These are phyloP conservation scores for Rutstroemia sp. DNA, from an alignment of 2,329 filamentous ascomycete species.

Conservation along the genomic window DNA sequence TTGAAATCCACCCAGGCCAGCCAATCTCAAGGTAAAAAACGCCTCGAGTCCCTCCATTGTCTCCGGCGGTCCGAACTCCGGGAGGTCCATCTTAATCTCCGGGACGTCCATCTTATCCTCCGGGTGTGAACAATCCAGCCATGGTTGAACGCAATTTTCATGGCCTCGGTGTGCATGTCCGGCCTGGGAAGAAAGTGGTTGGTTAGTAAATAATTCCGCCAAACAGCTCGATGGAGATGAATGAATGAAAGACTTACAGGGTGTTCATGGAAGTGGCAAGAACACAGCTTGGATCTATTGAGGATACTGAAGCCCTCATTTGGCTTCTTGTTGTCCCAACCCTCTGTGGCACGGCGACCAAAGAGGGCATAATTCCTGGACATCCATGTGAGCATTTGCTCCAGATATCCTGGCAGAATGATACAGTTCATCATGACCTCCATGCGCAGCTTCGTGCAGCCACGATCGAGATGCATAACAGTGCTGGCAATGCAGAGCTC, in stretches of 20 bases:
- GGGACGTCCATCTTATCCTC: background rate
- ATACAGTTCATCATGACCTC: conserved; percentile 12
- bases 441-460: conserved; percentile 11
- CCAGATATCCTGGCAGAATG: conserved; percentile 7
- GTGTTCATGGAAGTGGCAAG: conserved; percentile 14
- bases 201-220: too few relatives aligned
- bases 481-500: conserved; percentile 15
- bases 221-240: too few relatives aligned
- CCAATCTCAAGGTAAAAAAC: background rate
- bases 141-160: background rate
- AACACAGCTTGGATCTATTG: conserved; percentile 10
- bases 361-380: conserved; percentile 13
- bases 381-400: conserved; percentile 17
- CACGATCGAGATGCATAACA: conserved; percentile 15
- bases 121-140: background rate
- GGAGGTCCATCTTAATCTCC: background rate
- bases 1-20: background rate
- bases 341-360: conserved; percentile 7
- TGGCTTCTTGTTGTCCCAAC: background rate
- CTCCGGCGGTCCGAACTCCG: background rate
- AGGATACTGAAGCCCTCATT: conserved; percentile 11
- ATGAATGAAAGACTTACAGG: background rate
- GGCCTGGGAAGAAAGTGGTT: background rate
- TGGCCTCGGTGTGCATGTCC: conserved; percentile 11
- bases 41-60: background rate